Evolutionary conservation across 2,329 filamentous ascomycete genomes (phyloP).

Genomic region (Ophiocordyceps sinensis): DNA sequence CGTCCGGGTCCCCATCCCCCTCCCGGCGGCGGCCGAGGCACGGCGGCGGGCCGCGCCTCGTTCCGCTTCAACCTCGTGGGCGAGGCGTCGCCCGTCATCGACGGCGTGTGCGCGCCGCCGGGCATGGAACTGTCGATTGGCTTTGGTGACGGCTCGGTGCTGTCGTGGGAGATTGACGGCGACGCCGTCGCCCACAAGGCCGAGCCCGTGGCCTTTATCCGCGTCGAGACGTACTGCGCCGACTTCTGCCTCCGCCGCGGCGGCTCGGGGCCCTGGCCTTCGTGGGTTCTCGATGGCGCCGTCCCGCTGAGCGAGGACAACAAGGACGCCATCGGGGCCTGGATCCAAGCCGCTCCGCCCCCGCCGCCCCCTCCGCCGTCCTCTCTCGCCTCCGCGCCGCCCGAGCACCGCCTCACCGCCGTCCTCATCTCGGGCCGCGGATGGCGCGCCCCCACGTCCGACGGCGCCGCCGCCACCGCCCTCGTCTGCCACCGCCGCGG

Average conservation of each 20-base stretch:
- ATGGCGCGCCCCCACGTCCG: constrained; percentile 8
- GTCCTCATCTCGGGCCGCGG: constrained; percentile 16
- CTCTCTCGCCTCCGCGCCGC: background rate
- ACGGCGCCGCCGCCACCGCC: constrained; percentile 11
- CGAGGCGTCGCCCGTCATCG: constrained; percentile 12
- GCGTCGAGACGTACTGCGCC: constrained; percentile 19
- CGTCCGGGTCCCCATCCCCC: constrained; percentile 5
- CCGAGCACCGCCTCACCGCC: constrained; percentile 9
- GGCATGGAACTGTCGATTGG: constrained; percentile 19
- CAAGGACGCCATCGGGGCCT: constrained; percentile 5
- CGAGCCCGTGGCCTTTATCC: constrained; percentile 16
- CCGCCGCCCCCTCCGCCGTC: background rate
- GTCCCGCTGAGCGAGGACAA: constrained; percentile 9
- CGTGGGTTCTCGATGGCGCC: constrained; percentile 2
- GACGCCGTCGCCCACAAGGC: constrained; percentile 14
- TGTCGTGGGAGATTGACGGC: constrained; percentile 21
- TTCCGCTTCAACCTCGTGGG: constrained; percentile 18
- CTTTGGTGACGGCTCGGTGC: constrained; percentile 16
- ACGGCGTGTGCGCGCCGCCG: constrained; percentile 16
- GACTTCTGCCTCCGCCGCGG: constrained; percentile 11
- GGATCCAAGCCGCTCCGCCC: constrained; percentile 8
- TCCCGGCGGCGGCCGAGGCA: too few relatives aligned
- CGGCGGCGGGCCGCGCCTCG: background rate
- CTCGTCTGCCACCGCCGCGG: constrained; percentile 14
- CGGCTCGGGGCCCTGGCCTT: background rate